Percentiles rank a stretch among this genome's conserved stretches.
These are phyloP conservation scores for Pythium graminicola DNA, from an alignment of 352 stramenopile species.

Conservation along the genomic window DNA sequence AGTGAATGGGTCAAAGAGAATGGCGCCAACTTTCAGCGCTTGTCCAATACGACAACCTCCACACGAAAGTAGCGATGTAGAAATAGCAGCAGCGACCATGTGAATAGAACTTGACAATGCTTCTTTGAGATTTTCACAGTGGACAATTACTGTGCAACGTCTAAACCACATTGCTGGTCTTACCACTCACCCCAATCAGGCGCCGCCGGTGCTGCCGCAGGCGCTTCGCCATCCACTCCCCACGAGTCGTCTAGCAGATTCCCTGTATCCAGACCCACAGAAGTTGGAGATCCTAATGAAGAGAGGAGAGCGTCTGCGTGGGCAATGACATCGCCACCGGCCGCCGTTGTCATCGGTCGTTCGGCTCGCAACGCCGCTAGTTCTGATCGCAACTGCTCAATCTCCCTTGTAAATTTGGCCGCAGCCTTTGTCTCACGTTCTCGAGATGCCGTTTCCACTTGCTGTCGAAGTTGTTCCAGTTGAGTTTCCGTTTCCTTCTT, in stretches of 20 bases:
- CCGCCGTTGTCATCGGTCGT: not conserved
- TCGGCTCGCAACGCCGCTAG: slow-evolving; percentile 36
- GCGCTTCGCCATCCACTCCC: slow-evolving; percentile 32
- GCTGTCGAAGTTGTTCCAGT: slow-evolving; percentile 24
- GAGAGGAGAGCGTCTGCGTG: slow-evolving; percentile 25
- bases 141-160: too few relatives aligned
- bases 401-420: slow-evolving; percentile 30
- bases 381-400: slow-evolving; percentile 38
- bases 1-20: slow-evolving; percentile 75
- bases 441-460: slow-evolving; percentile 28
- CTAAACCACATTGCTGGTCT: too few relatives aligned
- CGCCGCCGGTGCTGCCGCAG: slow-evolving; percentile 21
- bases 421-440: slow-evolving; percentile 36
- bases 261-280: not conserved
- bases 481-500: slow-evolving; percentile 33
- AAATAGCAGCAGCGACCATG: not conserved
- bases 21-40: slow-evolving; percentile 35
- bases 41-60: slow-evolving; percentile 1
- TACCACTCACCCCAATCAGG: slow-evolving; percentile 70
- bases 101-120: too few relatives aligned
- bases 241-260: slow-evolving; percentile 15
- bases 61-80: not conserved
- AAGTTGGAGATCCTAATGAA: slow-evolving; percentile 11
- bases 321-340: slow-evolving; percentile 17
- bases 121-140: too few relatives aligned